A percentile compares a stretch with the other conserved stretches of the same genome.
Evolutionary conservation across 2,329 filamentous ascomycete species (phyloP).

Genomic region (Hypoxylon sp.): DNA sequence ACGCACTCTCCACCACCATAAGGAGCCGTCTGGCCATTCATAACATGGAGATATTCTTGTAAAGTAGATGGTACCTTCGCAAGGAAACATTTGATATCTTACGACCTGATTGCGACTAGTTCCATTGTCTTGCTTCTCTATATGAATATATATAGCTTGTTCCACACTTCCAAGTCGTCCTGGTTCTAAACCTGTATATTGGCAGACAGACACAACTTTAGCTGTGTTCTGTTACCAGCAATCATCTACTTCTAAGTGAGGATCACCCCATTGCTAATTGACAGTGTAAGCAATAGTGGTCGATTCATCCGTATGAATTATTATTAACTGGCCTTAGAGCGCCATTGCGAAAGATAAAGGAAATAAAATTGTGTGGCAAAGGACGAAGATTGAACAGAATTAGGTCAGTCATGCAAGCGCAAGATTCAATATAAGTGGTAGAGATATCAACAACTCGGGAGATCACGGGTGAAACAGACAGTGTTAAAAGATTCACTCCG

Average conservation of each 20-base stretch:
- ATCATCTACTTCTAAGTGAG: background rate
- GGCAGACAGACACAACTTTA: background rate
- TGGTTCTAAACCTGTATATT: background rate
- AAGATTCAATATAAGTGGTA: constrained; percentile 4
- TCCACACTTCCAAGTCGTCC: background rate
- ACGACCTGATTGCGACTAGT: background rate
- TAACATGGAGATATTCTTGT: background rate
- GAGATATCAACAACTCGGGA: constrained; percentile 19
- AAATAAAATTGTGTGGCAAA: background rate
- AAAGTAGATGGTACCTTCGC: background rate
- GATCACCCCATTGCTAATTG: too few species aligned
- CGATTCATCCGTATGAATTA: too few species aligned
- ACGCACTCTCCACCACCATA: background rate
- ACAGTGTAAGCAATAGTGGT: too few species aligned
- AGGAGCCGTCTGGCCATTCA: background rate
- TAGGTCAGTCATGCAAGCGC: background rate
- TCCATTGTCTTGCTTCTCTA: background rate
- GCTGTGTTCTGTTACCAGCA: background rate
- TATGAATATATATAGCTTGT: background rate
- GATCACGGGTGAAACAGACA: constrained; percentile 28
- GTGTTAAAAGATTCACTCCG: constrained; percentile 1
- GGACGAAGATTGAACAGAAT: background rate
- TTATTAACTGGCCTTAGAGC: too few species aligned
- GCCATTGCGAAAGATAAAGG: background rate
- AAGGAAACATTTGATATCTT: too few species aligned